Conservation (phyloP, 345 rosid species). For the Combretum micranthum region DNA sequence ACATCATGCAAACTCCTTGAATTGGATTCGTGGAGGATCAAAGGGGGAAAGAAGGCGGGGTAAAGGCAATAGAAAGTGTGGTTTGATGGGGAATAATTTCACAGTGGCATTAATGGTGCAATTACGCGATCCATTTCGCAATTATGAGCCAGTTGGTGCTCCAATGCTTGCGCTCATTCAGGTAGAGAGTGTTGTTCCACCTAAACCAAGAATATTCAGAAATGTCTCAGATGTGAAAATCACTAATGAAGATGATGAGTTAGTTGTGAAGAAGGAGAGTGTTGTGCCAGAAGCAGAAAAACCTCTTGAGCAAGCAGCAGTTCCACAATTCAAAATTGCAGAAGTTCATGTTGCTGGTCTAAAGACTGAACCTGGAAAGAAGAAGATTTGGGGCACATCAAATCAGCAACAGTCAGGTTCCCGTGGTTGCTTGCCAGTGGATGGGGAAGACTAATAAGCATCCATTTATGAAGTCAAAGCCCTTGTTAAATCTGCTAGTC, state of each 20-base stretch:
- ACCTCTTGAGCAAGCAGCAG: conserved; percentile 37
- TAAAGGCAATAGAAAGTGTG: conserved; percentile 60
- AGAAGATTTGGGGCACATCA: conserved; percentile 62
- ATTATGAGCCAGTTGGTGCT: conserved; percentile 85
- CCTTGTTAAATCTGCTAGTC: conserved; percentile 27
- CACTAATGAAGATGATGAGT: conserved; percentile 41
- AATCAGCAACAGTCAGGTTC: conserved; percentile 83
- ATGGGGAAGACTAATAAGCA: conserved; percentile 84
- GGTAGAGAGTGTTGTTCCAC: conserved; percentile 88
- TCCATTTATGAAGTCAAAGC: conserved; percentile 48
- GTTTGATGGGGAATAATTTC: conserved; percentile 86
- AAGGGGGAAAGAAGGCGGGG: conserved; percentile 66
- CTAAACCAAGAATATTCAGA: conserved; percentile 70
- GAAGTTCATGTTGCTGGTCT: conserved; percentile 86
- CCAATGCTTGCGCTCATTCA: conserved; percentile 96
- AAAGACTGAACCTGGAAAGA: conserved; percentile 56
- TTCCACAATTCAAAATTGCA: conserved; percentile 57
- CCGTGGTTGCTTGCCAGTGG: conserved; percentile 87
- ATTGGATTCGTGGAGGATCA: conserved; percentile 54
- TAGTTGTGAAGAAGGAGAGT: conserved; percentile 11
- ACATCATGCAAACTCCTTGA: conserved; percentile 77
- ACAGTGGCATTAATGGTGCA: conserved; percentile 91
- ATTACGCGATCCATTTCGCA: conserved; percentile 72
- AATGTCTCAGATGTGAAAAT: conserved; percentile 53
- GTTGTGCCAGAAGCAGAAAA: conserved; percentile 34